A percentile compares a stretch with the other conserved stretches of the same genome.
Conservation (phyloP, 805 yeast species). For the Metschnikowia proteae region DNA sequence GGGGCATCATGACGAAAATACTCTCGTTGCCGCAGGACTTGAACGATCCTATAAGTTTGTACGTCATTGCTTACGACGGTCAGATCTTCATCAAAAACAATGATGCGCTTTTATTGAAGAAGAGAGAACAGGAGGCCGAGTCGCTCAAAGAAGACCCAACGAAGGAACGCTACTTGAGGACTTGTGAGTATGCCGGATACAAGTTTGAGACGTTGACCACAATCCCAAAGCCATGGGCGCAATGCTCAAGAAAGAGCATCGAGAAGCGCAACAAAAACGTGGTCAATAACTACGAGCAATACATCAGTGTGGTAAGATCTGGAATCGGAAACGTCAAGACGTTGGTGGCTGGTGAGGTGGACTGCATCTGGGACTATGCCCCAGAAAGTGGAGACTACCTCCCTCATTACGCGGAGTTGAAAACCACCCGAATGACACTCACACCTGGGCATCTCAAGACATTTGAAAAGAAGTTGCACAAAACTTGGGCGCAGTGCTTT, state of each 20-base stretch:
- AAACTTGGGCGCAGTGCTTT: slow-evolving; percentile 92
- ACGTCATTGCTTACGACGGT: slow-evolving; percentile 70
- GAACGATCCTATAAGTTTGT: slow-evolving; percentile 55
- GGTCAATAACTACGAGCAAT: slow-evolving; percentile 75
- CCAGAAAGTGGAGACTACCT: slow-evolving; percentile 48
- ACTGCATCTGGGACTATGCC: slow-evolving; percentile 84
- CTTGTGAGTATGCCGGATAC: slow-evolving; percentile 64
- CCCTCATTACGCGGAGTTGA: slow-evolving; percentile 79
- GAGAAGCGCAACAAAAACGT: slow-evolving; percentile 59
- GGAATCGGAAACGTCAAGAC: slow-evolving; percentile 73
- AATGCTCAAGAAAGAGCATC: slow-evolving; percentile 59
- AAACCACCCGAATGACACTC: slow-evolving; percentile 59
- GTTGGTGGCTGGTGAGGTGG: slow-evolving; percentile 85
- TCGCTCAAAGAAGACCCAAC: slow-evolving; percentile 10
- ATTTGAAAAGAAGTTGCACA: slow-evolving; percentile 74
- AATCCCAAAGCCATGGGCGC: slow-evolving; percentile 69
- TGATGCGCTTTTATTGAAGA: slow-evolving; percentile 37
- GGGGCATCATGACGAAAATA: slow-evolving; percentile 78
- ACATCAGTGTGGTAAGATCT: slow-evolving; percentile 73
- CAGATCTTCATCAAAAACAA: slow-evolving; percentile 60
- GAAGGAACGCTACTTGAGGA: slow-evolving; percentile 30
- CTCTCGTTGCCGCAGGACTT: slow-evolving; percentile 62
- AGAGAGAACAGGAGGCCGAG: slow-evolving; percentile 22
- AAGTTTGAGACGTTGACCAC: slow-evolving; percentile 83
- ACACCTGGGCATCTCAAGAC: slow-evolving; percentile 53